Conservation (phyloP, 495 filamentous ascomycete genomes). For the Neurospora sublineolata region DNA sequence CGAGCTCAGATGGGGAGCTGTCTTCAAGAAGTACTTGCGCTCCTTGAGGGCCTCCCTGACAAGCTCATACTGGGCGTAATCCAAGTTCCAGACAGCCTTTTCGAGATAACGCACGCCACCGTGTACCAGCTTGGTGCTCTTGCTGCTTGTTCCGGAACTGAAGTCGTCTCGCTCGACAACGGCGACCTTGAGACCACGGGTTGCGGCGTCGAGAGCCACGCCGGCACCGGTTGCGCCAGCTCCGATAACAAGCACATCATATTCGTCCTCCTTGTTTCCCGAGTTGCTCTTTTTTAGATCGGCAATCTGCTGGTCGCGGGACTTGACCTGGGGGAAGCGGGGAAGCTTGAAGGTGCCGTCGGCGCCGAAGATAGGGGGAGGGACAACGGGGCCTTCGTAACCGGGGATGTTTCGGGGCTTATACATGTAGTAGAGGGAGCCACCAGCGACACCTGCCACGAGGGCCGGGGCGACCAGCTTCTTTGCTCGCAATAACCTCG, state of each 20-base stretch:
- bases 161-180: slow-evolving; percentile 95
- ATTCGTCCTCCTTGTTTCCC: slow-evolving; percentile 36
- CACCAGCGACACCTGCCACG: slow-evolving; percentile 30
- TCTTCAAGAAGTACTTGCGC: slow-evolving; percentile 90
- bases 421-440: slow-evolving; percentile 64
- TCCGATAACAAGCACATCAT: slow-evolving; percentile 87
- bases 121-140: slow-evolving; percentile 95
- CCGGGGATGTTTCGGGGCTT: slow-evolving; percentile 81
- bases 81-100: slow-evolving; percentile 92
- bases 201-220: slow-evolving; percentile 88
- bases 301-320: slow-evolving; percentile 52
- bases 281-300: slow-evolving; percentile 39
- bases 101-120: slow-evolving; percentile 94
- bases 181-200: slow-evolving; percentile 84
- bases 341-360: slow-evolving; percentile 71
- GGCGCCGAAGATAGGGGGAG: slow-evolving; percentile 67
- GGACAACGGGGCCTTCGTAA: slow-evolving; percentile 64
- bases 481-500: slow-evolving; percentile 18
- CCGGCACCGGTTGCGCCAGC: slow-evolving; percentile 87
- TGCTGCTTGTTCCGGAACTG: slow-evolving; percentile 83
- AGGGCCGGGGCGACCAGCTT: slow-evolving; percentile 29
- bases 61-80: slow-evolving; percentile 88
- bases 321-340: slow-evolving; percentile 68
- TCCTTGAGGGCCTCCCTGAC: slow-evolving; percentile 94
- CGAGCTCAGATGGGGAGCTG: slow-evolving; percentile 84